Base-by-base conservation (phyloP, 805 yeast species). In the Dipodascopsis uninucleata region DNA sequence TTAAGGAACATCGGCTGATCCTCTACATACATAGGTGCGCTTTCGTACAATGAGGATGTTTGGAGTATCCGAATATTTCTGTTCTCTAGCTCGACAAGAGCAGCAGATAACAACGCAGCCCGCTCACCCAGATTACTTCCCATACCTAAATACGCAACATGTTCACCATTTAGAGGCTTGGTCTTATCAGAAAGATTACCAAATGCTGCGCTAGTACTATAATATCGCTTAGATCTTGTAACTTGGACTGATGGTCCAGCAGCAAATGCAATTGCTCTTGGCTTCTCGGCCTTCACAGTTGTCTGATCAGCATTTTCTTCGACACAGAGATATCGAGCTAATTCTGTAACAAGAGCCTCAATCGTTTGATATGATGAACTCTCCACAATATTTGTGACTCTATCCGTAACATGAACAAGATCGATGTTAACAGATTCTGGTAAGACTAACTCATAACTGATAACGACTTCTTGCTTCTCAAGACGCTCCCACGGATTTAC, bases 161-260 rank as follows among this genome's bases (percentile, higher is more conserved):
- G 52, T 25, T 33, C 20, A 14, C 21, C 35, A 12, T 21, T 17
- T n/a, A n/a, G n/a, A 26, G 9, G 9, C 25, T 16, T 41, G n/a
- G n/a, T n/a, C n/a, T n/a, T n/a, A n/a, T n/a, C n/a, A n/a, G n/a
- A n/a, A n/a, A n/a, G n/a, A 28, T 22, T 18, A 17, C 3, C 36
- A 17, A 36, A 38, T 17, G 17, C 12, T 12, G 49, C 36, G 14
- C 33, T 39, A 24, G 52, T 49, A 18, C 40, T 16, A 34, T 47
- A 49, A 32, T 38, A 49, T 21, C 52, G 46, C 16, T 67, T 61
- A 0, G 70, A 62, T 62, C 89, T 74, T 0, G 63, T 63, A 22
- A 87, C 77, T 39, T 81, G 75, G 3, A 90, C 96, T 4, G 97
- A 97, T 12, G 95, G 97, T 18, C 90, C 94, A 31, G 83, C 81